Base-by-base conservation (phyloP, 1,139 yeast species). In the Saccharomycopsis hybrid region DNA sequence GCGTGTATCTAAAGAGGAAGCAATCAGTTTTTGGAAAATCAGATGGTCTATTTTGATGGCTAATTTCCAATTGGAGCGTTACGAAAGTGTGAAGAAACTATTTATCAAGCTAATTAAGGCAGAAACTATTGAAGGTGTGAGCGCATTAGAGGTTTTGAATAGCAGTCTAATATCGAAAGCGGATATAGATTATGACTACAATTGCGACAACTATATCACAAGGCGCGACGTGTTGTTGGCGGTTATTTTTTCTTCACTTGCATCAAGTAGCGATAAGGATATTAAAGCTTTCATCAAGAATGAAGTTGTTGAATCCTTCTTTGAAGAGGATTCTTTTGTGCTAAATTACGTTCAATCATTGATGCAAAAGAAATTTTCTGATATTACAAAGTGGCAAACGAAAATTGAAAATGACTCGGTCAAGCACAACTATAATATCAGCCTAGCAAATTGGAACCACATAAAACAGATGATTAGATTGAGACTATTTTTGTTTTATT, bases 401-500 rank as follows among this genome's bases (percentile, higher is more conserved):
- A 13, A 40, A 11, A 7, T 47, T 31, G 39, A n/a, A 11, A 28
- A 5, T 13, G 28, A 7, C 7, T 25, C 27, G 9, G 38, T 50
- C 11, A 32, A 28, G 32, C 43, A 25, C 27, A 33, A 29, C 27
- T 47, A 47, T 29, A 38, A 40, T 31, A 4, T 51, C 25, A 11
- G 11, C 27, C 5, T 35, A 4, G 53, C 46, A 32, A 52, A 48
- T 2, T 62, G 64, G 64, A 25, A 41, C 3, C 47, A 43, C 24
- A 49, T 61, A 3, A 53, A 50, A 43, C 43, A 58, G 11, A 52
- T 42, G 3, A 56, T 60, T 18, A 57, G 64, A 53, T 49, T 57
- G 11, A 57, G 55, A 44, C 55, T 57, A 0, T 61, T 57, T 46
- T 37, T 47, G 4, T 50, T 60, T n/a, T 62, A 62, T 44, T 46